These are phyloP conservation scores for Beta lomatogona DNA, from an alignment of 179 eudicot species.

Conservation along the genomic window DNA sequence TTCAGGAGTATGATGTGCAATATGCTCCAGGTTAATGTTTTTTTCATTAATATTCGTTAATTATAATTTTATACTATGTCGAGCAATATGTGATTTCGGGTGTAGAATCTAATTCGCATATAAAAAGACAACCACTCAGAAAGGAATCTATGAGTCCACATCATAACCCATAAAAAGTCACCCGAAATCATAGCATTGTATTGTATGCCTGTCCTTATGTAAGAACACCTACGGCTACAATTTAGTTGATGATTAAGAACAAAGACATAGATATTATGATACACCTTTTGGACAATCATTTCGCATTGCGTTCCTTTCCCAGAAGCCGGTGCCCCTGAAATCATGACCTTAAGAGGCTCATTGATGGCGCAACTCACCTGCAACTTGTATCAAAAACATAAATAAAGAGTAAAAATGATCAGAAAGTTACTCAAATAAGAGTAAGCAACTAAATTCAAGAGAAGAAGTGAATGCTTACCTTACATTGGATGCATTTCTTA, in stretches of 20 bases:
- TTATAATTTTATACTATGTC: too few relatives aligned
- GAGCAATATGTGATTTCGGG: too few relatives aligned
- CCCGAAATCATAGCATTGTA: too few relatives aligned
- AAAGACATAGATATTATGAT: not conserved
- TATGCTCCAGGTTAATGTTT: too few relatives aligned
- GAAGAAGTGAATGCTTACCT: constrained; percentile 21
- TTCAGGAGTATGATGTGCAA: too few relatives aligned
- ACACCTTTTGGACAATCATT: constrained; percentile 76
- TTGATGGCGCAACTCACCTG: constrained; percentile 46
- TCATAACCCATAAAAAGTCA: too few relatives aligned
- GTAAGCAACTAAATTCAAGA: not conserved
- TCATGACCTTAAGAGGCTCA: constrained; percentile 88
- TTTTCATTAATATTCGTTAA: too few relatives aligned
- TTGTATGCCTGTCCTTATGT: not conserved
- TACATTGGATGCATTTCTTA: constrained; percentile 20
- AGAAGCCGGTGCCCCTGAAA: constrained; percentile 96
- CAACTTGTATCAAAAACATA: constrained; percentile 30
- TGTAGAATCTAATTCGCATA: too few relatives aligned
- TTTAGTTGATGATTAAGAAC: not conserved
- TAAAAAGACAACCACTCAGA: too few relatives aligned
- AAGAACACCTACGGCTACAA: not conserved
- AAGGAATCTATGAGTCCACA: too few relatives aligned
- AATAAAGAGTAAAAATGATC: not conserved
- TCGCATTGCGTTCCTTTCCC: constrained; percentile 99
- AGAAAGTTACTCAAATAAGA: not conserved